Conservation (phyloP, 495 filamentous ascomycete species). For the Neurospora cerealis region DNA sequence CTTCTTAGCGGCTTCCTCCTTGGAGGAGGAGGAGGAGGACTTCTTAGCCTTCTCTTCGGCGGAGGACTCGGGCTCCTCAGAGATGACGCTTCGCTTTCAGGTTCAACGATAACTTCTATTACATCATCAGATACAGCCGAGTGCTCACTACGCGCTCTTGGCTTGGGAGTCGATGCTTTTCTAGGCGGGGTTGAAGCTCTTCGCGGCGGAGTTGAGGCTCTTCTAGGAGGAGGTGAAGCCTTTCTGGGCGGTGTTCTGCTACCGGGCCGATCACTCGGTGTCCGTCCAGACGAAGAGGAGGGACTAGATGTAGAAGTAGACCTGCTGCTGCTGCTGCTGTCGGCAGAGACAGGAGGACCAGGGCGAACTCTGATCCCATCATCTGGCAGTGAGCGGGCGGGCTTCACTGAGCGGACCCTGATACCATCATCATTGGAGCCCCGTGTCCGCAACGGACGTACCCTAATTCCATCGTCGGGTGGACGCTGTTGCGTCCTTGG, state of each 20-base stretch:
- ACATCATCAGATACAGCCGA: slow-evolving; percentile 35
- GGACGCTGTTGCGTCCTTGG: slow-evolving; percentile 13
- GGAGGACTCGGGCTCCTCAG: neutral
- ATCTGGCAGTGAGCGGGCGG: slow-evolving; percentile 9
- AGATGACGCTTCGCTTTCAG: slow-evolving; percentile 18
- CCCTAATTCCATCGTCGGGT: slow-evolving; percentile 24
- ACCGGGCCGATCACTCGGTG: neutral
- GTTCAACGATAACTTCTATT: slow-evolving; percentile 32
- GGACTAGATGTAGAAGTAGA: slow-evolving; percentile 18
- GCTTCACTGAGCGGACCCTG: slow-evolving; percentile 29
- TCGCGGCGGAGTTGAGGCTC: slow-evolving; percentile 8
- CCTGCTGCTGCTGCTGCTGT: slow-evolving; percentile 15
- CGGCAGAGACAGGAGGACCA: neutral
- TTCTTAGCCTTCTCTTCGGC: neutral
- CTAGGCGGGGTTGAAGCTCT: neutral
- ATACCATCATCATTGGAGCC: slow-evolving; percentile 17
- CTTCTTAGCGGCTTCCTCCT: slow-evolving; percentile 15
- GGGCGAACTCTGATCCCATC: slow-evolving; percentile 19
- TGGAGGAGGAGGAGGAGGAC: neutral
- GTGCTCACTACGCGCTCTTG: slow-evolving; percentile 7
- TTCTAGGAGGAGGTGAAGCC: neutral
- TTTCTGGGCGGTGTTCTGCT: neutral
- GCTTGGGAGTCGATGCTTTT: slow-evolving; percentile 11
- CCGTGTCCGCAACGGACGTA: slow-evolving; percentile 5
- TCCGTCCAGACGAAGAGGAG: slow-evolving; percentile 18